Percentiles rank a stretch among this genome's conserved stretches.
Conservation (phyloP, 768 basidiomycete genomes). For the Calvatia gigantea region DNA sequence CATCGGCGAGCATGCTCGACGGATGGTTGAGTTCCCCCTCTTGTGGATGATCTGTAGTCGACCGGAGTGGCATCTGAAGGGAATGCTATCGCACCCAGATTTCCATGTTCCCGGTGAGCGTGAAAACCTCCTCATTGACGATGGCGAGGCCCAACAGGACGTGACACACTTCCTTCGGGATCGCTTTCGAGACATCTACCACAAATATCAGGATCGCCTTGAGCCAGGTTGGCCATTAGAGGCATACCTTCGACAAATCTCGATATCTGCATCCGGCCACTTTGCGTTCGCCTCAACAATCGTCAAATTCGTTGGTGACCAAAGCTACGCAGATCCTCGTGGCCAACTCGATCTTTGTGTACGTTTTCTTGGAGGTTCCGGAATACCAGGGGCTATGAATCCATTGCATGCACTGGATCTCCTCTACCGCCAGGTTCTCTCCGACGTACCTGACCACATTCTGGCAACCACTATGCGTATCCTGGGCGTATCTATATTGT, state of each 20-base stretch:
- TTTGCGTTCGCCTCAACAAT: slow-evolving; percentile 2
- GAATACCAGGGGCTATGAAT: no score
- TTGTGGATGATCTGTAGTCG: no score
- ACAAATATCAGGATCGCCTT: neutral
- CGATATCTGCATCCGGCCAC: neutral
- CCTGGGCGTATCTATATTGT: neutral
- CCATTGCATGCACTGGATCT: slow-evolving; percentile 2
- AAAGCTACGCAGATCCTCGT: neutral
- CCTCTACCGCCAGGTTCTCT: slow-evolving; percentile 2
- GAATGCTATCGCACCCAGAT: neutral
- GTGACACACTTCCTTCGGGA: neutral
- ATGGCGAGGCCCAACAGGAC: neutral
- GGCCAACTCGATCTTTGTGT: neutral
- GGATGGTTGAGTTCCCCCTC: neutral
- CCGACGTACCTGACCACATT: neutral
- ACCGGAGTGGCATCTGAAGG: neutral
- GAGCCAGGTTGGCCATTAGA: slow-evolving; percentile 1
- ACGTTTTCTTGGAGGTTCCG: neutral
- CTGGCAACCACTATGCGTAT: slow-evolving; percentile 5
- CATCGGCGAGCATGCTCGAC: neutral
- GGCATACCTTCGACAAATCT: neutral
- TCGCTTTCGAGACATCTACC: neutral
- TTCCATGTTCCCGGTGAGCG: neutral
- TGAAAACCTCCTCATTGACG: neutral
- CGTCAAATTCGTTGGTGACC: neutral